Evolutionary conservation across 805 yeast genomes (phyloP).

Genomic region (Peterozyma xylosa): DNA sequence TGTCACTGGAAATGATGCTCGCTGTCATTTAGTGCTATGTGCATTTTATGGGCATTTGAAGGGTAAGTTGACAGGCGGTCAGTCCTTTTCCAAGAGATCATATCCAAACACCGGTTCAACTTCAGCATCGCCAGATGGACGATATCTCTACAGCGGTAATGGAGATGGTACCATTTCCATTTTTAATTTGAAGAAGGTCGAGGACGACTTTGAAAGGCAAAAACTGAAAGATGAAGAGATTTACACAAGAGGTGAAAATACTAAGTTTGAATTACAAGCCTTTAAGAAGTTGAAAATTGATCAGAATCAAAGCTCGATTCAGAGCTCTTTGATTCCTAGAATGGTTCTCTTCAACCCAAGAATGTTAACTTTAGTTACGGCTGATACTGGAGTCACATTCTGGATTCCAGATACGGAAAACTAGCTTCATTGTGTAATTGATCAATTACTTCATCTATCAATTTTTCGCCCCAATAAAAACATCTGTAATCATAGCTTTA

Average conservation of each 20-base stretch:
- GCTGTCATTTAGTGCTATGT: slow-evolving; percentile 55
- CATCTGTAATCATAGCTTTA: background rate
- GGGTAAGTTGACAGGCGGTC: slow-evolving; percentile 39
- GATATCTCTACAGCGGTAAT: slow-evolving; percentile 52
- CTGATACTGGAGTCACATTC: slow-evolving; percentile 42
- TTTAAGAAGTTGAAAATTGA: slow-evolving; percentile 11
- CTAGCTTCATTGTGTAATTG: background rate
- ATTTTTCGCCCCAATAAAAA: too few relatives aligned
- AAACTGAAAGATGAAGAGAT: background rate
- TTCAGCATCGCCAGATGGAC: slow-evolving; percentile 62
- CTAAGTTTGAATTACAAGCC: slow-evolving; percentile 12
- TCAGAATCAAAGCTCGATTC: slow-evolving; percentile 12
- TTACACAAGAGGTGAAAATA: background rate
- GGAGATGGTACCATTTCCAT: slow-evolving; percentile 43
- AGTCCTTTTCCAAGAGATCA: slow-evolving; percentile 30
- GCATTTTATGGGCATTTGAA: slow-evolving; percentile 55
- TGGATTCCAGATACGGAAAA: slow-evolving; percentile 26
- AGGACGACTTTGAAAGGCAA: background rate
- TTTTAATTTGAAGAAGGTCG: slow-evolving; percentile 33
- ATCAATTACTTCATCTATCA: too few relatives aligned
- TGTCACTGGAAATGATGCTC: slow-evolving; percentile 46
- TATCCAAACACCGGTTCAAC: slow-evolving; percentile 48
- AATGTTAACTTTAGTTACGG: slow-evolving; percentile 53
- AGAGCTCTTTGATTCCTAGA: slow-evolving; percentile 27
- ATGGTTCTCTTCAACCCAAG: slow-evolving; percentile 56